Evolutionary conservation across 2,329 filamentous ascomycete species (phyloP).

Genomic region (Ramularia endophylla): DNA sequence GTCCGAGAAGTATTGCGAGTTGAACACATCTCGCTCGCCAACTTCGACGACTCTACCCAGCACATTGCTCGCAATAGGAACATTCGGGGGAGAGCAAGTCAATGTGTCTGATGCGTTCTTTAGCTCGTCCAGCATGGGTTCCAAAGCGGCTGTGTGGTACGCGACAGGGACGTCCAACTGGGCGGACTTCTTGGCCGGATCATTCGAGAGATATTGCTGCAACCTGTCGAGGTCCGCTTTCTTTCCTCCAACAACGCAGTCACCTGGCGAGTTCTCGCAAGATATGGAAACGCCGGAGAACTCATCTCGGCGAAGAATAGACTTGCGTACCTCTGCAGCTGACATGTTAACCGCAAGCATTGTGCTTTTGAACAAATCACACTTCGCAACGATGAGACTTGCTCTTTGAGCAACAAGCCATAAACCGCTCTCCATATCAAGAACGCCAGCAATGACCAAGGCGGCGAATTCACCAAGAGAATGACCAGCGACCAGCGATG

Average conservation of each 20-base stretch:
- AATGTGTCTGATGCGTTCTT: constrained; percentile 4
- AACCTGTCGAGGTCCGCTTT: neutral
- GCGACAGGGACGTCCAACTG: constrained; percentile 10
- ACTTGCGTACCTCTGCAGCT: constrained; percentile 1
- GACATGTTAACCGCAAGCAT: constrained; percentile 11
- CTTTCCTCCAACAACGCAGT: constrained; percentile 7
- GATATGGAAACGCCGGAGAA: constrained; percentile 4
- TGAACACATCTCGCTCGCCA: constrained; percentile 9
- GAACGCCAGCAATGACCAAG: constrained; percentile 8
- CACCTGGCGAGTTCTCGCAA: constrained; percentile 8
- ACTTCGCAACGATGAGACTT: constrained; percentile 5
- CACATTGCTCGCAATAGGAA: constrained; percentile 13
- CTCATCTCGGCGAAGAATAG: neutral
- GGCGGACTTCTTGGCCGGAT: constrained; percentile 3
- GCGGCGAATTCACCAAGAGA: constrained; percentile 13
- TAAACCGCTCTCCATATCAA: too few relatives aligned
- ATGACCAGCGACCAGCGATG: constrained; percentile 19
- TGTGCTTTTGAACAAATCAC: constrained; percentile 4
- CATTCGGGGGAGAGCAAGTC: constrained; percentile 3
- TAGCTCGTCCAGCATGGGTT: constrained; percentile 8
- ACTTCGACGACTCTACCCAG: constrained; percentile 10
- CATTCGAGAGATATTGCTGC: constrained; percentile 1
- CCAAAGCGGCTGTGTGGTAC: constrained; percentile 11
- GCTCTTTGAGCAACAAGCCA: constrained; percentile 9
- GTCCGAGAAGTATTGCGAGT: too few relatives aligned